phyloP scores from a whole-genome alignment of 2,329 filamentous ascomycete genomes.

The Colletotrichum australisinense region DNA sequence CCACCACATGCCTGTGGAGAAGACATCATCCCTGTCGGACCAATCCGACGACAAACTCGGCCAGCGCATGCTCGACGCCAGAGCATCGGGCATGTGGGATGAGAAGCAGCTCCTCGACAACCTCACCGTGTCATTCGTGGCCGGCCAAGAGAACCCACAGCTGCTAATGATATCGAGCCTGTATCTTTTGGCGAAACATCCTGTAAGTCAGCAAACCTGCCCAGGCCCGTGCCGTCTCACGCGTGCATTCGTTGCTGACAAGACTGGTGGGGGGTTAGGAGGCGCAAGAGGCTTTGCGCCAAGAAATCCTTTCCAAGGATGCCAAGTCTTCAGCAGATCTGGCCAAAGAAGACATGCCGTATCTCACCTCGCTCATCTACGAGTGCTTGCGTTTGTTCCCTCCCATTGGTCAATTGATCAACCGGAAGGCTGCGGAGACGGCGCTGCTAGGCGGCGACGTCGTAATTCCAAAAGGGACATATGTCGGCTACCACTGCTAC shows the following conservation, averaged over 20 bases:
- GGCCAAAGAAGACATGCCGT: slow-evolving; percentile 48
- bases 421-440: slow-evolving; percentile 48
- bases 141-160: slow-evolving; percentile 55
- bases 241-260: slow-evolving; percentile 3
- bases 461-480: slow-evolving; percentile 49
- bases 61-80: slow-evolving; percentile 39
- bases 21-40: slow-evolving; percentile 11
- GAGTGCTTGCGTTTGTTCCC: slow-evolving; percentile 61
- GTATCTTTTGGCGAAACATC: slow-evolving; percentile 49
- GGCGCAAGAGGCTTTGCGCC: slow-evolving; percentile 45
- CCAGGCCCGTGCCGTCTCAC: slow-evolving; percentile 4
- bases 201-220: slow-evolving; percentile 33
- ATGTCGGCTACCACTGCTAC: slow-evolving; percentile 53
- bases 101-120: slow-evolving; percentile 54
- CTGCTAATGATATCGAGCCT: slow-evolving; percentile 48
- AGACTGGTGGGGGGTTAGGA: slow-evolving; percentile 32
- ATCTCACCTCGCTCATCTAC: slow-evolving; percentile 56
- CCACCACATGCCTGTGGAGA: background rate
- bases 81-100: slow-evolving; percentile 36
- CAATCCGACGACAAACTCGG: slow-evolving; percentile 31
- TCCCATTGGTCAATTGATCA: slow-evolving; percentile 61
- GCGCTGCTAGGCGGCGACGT: slow-evolving; percentile 43
- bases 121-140: slow-evolving; percentile 52
- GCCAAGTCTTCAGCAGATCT: slow-evolving; percentile 31
- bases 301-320: slow-evolving; percentile 42